These are phyloP conservation scores for Aspergillus felis DNA, from an alignment of 2,329 filamentous ascomycete genomes.

Conservation along the genomic window DNA sequence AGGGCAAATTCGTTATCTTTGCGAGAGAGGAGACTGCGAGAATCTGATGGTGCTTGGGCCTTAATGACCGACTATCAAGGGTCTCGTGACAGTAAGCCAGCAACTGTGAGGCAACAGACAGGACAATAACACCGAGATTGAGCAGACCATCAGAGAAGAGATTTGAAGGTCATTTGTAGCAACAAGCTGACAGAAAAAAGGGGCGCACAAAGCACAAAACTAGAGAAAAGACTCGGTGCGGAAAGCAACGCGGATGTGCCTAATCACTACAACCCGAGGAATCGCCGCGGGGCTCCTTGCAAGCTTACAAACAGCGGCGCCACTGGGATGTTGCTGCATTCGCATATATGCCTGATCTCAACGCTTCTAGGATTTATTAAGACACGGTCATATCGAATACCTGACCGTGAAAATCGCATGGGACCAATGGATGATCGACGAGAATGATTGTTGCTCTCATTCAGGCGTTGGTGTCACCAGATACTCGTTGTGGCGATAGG, in stretches of 20 bases:
- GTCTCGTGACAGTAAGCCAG: slow-evolving; percentile 15
- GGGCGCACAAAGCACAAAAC: background rate
- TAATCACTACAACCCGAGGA: slow-evolving; percentile 10
- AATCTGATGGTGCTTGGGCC: background rate
- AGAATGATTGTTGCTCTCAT: background rate
- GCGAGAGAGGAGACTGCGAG: background rate
- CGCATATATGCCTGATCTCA: background rate
- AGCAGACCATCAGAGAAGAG: background rate
- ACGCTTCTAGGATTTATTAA: background rate
- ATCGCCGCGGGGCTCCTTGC: slow-evolving; percentile 7
- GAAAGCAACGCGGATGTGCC: background rate
- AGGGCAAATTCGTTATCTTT: background rate
- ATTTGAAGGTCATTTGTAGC: background rate
- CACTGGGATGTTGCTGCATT: background rate
- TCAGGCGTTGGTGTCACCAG: background rate
- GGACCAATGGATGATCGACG: background rate
- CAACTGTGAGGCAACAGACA: slow-evolving; percentile 4
- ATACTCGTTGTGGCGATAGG: background rate
- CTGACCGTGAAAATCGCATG: background rate
- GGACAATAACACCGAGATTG: background rate
- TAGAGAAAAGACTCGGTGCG: background rate
- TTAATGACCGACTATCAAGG: background rate
- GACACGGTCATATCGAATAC: background rate
- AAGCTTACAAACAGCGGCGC: background rate
- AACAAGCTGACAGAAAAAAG: background rate